A percentile compares a stretch with the other conserved stretches of the same genome.
These are phyloP conservation scores for Trichoderma koningii DNA, from an alignment of 2,329 filamentous ascomycete species.

Conservation along the genomic window DNA sequence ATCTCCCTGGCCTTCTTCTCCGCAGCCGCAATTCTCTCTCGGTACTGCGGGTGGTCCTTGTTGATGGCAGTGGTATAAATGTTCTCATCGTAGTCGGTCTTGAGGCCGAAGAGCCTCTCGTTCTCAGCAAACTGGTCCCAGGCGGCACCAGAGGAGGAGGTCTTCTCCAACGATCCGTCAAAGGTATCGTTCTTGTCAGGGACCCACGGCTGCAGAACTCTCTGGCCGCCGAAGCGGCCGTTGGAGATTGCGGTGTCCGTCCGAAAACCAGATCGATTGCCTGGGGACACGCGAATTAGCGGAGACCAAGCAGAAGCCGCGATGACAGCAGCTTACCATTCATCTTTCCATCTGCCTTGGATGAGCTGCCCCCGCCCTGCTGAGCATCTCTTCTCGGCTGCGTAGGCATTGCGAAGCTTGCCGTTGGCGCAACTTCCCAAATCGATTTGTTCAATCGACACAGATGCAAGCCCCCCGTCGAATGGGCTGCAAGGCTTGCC, in stretches of 20 bases:
- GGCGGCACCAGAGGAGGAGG: conserved; percentile 45
- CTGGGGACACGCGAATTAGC: conserved; percentile 45
- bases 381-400: conserved; percentile 40
- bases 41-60: conserved; percentile 78
- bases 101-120: conserved; percentile 81
- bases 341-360: conserved; percentile 39
- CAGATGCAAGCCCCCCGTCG: conserved; percentile 34
- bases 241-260: conserved; percentile 90
- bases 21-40: conserved; percentile 73
- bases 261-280: conserved; percentile 69
- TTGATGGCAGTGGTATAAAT: conserved; percentile 93
- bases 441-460: conserved; percentile 32
- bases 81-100: conserved; percentile 89
- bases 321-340: conserved; percentile 41
- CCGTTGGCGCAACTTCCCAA: conserved; percentile 33
- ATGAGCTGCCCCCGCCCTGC: conserved; percentile 40
- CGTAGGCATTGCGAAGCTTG: conserved; percentile 40
- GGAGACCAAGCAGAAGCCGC: not conserved
- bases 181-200: conserved; percentile 62
- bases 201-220: conserved; percentile 80
- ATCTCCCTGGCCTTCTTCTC: conserved; percentile 89
- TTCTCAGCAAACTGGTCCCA: conserved; percentile 98
- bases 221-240: conserved; percentile 67
- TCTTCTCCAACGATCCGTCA: conserved; percentile 71
- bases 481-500: not conserved